Evolutionary conservation across 148 eudicot genomes (phyloP).

Genomic region (Amaranthus cruentus): DNA sequence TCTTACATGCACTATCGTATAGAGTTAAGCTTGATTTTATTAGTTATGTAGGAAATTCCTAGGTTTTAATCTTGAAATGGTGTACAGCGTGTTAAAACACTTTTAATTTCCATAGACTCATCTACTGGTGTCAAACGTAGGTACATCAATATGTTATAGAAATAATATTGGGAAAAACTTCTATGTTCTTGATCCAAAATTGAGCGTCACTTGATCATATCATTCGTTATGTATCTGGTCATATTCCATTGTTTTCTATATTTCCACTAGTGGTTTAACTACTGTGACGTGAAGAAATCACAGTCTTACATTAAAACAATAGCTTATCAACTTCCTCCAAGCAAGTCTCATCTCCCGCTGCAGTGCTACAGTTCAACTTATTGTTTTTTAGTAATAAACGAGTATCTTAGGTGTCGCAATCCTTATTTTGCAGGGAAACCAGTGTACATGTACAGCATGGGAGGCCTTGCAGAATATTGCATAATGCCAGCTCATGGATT

Average conservation of each 20-base stretch:
- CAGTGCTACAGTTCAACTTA: not conserved
- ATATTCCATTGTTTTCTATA: too few species aligned
- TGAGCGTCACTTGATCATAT: too few species aligned
- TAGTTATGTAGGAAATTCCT: not conserved
- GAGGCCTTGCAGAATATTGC: constrained; percentile 96
- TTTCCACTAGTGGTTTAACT: not conserved
- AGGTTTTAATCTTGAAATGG: too few species aligned
- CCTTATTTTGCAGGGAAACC: constrained; percentile 66
- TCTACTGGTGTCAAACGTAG: not conserved
- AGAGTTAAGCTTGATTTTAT: too few species aligned
- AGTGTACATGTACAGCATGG: constrained; percentile 99
- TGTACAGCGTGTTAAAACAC: not conserved
- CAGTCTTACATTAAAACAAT: not conserved
- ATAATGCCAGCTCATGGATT: constrained; percentile 92
- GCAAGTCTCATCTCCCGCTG: not conserved
- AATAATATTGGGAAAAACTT: too few species aligned
- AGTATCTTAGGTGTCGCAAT: not conserved
- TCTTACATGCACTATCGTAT: not conserved
- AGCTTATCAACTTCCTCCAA: not conserved
- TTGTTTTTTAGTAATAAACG: not conserved
- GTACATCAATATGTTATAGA: too few species aligned
- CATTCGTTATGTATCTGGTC: too few species aligned
- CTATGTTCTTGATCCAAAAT: too few species aligned
- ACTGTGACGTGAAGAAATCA: not conserved
- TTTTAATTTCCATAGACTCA: not conserved